These are phyloP conservation scores for Heterobasidion occidentale DNA, from an alignment of 1,284 basidiomycete species.

Conservation along the genomic window DNA sequence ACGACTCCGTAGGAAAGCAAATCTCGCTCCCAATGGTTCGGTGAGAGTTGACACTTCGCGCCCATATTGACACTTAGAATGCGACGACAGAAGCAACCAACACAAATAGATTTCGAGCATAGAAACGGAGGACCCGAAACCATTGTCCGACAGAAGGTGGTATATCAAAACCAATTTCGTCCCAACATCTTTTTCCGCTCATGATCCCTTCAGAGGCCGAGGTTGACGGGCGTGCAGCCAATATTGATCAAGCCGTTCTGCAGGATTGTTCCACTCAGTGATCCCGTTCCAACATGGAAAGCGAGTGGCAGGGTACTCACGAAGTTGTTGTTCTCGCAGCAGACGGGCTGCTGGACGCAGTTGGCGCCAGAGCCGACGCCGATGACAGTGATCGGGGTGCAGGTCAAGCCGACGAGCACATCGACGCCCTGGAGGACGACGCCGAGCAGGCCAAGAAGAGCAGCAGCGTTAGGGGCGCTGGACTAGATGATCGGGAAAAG, in stretches of 20 bases:
- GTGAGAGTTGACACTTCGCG: too few species aligned
- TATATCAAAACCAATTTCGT: too few species aligned
- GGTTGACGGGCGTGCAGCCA: conserved; percentile 20
- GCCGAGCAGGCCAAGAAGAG: conserved; percentile 14
- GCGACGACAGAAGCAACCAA: too few species aligned
- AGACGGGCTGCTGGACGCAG: conserved; percentile 17
- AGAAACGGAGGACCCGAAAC: too few species aligned
- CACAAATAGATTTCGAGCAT: too few species aligned
- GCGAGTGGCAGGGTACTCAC: conserved; percentile 4
- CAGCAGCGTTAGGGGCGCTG: neutral
- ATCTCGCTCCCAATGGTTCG: too few species aligned
- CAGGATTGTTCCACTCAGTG: neutral
- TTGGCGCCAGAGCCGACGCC: conserved; percentile 9
- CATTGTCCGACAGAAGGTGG: too few species aligned
- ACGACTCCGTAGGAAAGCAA: too few species aligned
- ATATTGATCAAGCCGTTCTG: conserved; percentile 29
- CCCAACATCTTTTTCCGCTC: too few species aligned
- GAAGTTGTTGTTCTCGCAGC: conserved; percentile 22
- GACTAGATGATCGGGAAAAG: neutral
- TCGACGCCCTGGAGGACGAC: conserved; percentile 13
- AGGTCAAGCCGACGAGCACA: conserved; percentile 17
- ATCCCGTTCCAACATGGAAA: neutral
- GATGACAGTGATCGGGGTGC: conserved; percentile 15
- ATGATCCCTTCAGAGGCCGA: too few species aligned
- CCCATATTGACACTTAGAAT: too few species aligned